Evolutionary conservation across 805 yeast genomes (phyloP), one percentile per base, ranked within the genome.

Genomic region (Monosporozyma aquatica): DNA sequence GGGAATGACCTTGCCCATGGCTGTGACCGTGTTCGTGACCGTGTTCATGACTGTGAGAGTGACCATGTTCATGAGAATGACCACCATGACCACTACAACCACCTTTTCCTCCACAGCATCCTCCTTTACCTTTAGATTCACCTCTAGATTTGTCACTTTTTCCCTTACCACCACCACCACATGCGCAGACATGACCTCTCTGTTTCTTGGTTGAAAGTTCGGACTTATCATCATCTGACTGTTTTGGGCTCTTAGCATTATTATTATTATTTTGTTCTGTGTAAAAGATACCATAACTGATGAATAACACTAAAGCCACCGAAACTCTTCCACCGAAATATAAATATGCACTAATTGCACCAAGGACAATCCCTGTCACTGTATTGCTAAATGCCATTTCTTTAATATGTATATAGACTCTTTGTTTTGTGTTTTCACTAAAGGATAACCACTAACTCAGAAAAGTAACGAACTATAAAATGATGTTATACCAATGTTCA

Each of bases 301-400:
- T 42, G 6, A 56, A 48, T 1, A 55, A 35, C 1, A 65, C 58
- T 5, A 66, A 37, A 1, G 62, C 57, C 9, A 68, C 42, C 14
- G 69, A 54, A 3, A 56, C 11, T 47, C 72, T 58, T 21, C 74
- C 74, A 21, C 68, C 68, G 32, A 58, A 49, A 21, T 34, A 40
- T n/a, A 40, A 14, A 13, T 40, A 40, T 11, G 20, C 7, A 20
- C 17, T n/a, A 7, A 40, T 21, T 15, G 13, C 20, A 26, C 15
- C 38, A n/a, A 28, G 34, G 13, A 40, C 28, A 5, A 11, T 3
- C 9, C 26, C 33, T 17, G 38, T 27, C 20, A 32, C 8, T 6
- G 10, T 11, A n/a, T 37, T 24, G 25, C 22, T n/a, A n/a, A 21
- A 25, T 9, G 20, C 43, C 38, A 40, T 40, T 14, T 23, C 13